Evolutionary conservation across 2,329 filamentous ascomycete genomes (phyloP).

Genomic region (Penicillium aurantiogriseum): DNA sequence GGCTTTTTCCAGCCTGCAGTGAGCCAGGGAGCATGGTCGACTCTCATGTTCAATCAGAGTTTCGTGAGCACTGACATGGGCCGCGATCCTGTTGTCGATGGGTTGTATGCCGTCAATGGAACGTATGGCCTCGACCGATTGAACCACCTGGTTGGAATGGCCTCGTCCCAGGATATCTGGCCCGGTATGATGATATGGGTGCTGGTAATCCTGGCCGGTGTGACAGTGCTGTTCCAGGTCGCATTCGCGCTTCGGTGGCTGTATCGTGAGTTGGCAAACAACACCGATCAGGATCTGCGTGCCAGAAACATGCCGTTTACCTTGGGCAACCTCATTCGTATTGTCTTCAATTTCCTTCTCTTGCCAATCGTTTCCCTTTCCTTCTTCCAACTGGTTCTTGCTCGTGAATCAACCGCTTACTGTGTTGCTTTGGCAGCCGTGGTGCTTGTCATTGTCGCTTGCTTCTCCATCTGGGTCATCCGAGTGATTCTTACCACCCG

Average conservation of each 20-base stretch:
- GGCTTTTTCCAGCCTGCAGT: constrained; percentile 91
- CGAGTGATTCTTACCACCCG: constrained; percentile 76
- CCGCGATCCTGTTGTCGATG: constrained; percentile 70
- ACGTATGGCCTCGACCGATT: constrained; percentile 76
- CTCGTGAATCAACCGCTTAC: constrained; percentile 64
- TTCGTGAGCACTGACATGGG: constrained; percentile 70
- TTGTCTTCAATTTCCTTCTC: constrained; percentile 90
- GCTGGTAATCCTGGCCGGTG: constrained; percentile 67
- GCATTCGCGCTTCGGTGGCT: constrained; percentile 77
- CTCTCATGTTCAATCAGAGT: constrained; percentile 89
- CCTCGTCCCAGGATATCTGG: constrained; percentile 77
- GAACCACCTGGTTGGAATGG: constrained; percentile 80
- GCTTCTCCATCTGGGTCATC: constrained; percentile 75
- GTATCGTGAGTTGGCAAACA: constrained; percentile 67
- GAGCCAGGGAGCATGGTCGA: constrained; percentile 84
- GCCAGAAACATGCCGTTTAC: constrained; percentile 91
- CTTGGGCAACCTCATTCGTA: constrained; percentile 72
- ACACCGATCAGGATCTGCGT: constrained; percentile 79
- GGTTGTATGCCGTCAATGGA: constrained; percentile 78
- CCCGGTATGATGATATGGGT: constrained; percentile 92
- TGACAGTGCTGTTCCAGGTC: constrained; percentile 69
- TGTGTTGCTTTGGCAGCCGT: constrained; percentile 73
- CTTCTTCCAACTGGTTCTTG: constrained; percentile 84
- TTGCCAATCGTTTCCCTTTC: constrained; percentile 83
- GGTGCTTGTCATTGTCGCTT: constrained; percentile 69